These are phyloP conservation scores for Fraxinus xanthoxyloides DNA, from an alignment of 305 asterid genomes.

Conservation along the genomic window DNA sequence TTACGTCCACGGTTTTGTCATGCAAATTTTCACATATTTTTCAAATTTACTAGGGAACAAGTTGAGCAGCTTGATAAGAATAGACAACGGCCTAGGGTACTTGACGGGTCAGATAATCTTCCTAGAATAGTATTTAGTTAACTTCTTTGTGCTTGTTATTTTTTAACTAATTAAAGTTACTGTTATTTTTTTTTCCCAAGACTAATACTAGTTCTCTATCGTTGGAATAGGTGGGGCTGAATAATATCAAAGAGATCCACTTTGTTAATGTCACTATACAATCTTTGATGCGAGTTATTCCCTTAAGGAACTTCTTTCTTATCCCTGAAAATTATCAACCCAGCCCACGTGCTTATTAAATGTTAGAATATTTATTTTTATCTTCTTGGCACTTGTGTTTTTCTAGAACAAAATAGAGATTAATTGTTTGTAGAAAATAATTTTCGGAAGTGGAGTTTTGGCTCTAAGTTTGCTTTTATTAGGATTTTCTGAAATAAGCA, in stretches of 20 bases:
- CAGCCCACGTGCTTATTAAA: background rate
- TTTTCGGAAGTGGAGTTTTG: background rate
- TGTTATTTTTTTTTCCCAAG: background rate
- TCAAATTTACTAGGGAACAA: slow-evolving; percentile 76
- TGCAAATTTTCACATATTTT: background rate
- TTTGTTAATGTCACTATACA: slow-evolving; percentile 93
- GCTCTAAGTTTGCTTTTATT: background rate
- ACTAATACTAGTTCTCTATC: background rate
- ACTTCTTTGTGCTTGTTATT: background rate
- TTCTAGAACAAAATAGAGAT: background rate
- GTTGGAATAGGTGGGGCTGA: slow-evolving; percentile 76
- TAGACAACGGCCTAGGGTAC: slow-evolving; percentile 94
- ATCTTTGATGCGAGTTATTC: slow-evolving; percentile 96
- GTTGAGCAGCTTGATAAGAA: slow-evolving; percentile 71
- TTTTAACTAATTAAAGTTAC: background rate
- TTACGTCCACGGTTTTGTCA: background rate
- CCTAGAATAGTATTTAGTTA: slow-evolving; percentile 80
- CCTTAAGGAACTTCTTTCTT: slow-evolving; percentile 93
- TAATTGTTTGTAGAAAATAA: background rate
- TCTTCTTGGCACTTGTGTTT: background rate
- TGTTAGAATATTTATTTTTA: background rate
- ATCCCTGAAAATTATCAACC: slow-evolving; percentile 72
- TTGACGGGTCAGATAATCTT: slow-evolving; percentile 97
- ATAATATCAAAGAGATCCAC: slow-evolving; percentile 92
- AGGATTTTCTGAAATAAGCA: background rate